Base-by-base conservation (phyloP, 176 grass and related monocot species). In the Musa itinerans region DNA sequence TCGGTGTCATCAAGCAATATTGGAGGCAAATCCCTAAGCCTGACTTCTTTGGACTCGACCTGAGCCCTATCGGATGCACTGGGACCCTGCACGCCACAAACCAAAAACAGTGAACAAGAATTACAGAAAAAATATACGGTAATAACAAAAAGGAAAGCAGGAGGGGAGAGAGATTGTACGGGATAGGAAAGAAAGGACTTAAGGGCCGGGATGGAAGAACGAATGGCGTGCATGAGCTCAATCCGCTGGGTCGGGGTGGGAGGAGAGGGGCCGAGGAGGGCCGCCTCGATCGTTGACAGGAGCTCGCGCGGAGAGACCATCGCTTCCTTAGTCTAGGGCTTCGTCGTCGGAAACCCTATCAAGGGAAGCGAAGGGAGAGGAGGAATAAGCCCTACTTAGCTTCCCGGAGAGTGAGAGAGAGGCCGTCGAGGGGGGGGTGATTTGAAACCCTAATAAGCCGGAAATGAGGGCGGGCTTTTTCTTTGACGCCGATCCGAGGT, bases 1-100 rank as follows among this genome's bases (percentile, higher is more conserved):
- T 98, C 94, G 23, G 86, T 98, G 78, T 98, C 90, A 11, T 98
- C 90, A 0, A 98, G 90, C 16, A 86, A 78, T 52, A 98, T 87
- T 12, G 88, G 86, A 8, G 78, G 84, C 77, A 87, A 88, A 78
- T 91, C 89, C 0, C 73, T 80, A 50, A 98, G 78, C 75, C 86
- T 81, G 63, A 98, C 84, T 82, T 98, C 84, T 64, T 90, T 98
- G 22, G 88, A 86, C 76, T 89, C 80, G 52, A 93, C 88, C 55
- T 98, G 90, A 56, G 86, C 74, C 68, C 94, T 79, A 80, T 98
- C 90, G 0, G 94, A 93, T 67, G 90, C 84, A 82, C 89, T 98
- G 1, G 94, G 94, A 19, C 76, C 80, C 94, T 98, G 78, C 79
- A 66, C 71, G 79, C 76, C 74, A 83, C 34, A 83, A 71, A 20